Conservation (phyloP, 441 rosid species). For the Iberis amara region DNA sequence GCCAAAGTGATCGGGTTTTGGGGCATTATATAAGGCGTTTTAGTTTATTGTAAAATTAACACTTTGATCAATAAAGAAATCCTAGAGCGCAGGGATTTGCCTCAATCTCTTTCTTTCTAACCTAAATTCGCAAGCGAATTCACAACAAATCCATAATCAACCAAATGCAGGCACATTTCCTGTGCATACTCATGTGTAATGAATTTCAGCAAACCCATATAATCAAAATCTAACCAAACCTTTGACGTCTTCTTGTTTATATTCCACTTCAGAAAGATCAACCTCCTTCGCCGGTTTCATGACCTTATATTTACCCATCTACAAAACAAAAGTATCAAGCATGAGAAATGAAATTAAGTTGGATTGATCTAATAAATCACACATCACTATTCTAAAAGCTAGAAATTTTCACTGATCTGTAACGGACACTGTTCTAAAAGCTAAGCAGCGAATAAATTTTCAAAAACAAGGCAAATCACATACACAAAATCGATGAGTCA, state of each 20-base stretch:
- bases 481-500: slow-evolving; percentile 1
- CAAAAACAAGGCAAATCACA: neutral
- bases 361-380: neutral
- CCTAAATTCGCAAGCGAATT: no score
- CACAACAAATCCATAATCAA: no score
- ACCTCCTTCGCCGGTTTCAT: slow-evolving; percentile 56
- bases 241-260: slow-evolving; percentile 51
- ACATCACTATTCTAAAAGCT: slow-evolving; percentile 4
- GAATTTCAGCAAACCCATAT: neutral
- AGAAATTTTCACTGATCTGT: no score
- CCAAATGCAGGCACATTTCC: neutral
- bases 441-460: neutral
- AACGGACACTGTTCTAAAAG: neutral
- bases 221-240: slow-evolving; percentile 32
- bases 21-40: no score
- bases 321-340: slow-evolving; percentile 9
- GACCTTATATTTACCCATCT: slow-evolving; percentile 60
- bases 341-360: neutral
- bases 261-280: slow-evolving; percentile 53
- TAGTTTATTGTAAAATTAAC: no score
- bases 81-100: no score
- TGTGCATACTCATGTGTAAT: neutral
- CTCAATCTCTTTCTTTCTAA: no score
- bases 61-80: no score
- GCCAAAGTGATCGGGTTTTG: no score